Conservation (phyloP, 78 protist genomes). For the Dictyostelium citrinum region DNA sequence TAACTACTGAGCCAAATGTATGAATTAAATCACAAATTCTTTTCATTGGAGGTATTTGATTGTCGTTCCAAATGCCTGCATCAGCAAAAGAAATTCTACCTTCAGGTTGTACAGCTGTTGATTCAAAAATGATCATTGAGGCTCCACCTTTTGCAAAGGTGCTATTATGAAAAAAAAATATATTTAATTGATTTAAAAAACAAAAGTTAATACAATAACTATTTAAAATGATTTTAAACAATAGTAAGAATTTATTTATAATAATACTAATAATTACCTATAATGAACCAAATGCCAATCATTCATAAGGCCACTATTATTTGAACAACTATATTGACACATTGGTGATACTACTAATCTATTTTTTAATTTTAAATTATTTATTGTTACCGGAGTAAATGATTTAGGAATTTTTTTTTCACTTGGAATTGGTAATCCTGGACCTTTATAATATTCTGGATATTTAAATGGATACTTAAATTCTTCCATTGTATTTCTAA, state of each 20-base stretch:
- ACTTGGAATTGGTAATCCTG: not conserved
- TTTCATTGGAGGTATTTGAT: constrained; percentile 15
- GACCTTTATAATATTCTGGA: constrained; percentile 2
- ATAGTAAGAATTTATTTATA: too few species aligned
- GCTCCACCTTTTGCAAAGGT: constrained; percentile 24
- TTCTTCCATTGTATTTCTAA: not conserved
- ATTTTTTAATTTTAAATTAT: not conserved
- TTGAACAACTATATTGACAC: constrained; percentile 3
- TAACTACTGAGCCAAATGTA: not conserved
- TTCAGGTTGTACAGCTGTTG: constrained; percentile 6
- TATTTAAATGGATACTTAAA: not conserved
- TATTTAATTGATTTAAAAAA: not conserved
- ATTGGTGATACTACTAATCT: constrained; percentile 58
- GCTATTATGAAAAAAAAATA: not conserved
- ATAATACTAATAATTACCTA: not conserved
- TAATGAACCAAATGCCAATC: constrained; percentile 56
- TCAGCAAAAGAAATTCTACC: constrained; percentile 37
- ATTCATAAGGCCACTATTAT: constrained; percentile 24
- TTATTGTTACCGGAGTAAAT: not conserved
- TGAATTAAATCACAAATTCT: constrained; percentile 33
- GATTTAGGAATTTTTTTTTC: not conserved
- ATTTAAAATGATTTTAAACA: too few species aligned
- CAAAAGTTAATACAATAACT: too few species aligned
- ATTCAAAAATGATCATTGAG: constrained; percentile 6
- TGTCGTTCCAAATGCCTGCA: constrained; percentile 40